A percentile compares a stretch with the other conserved stretches of the same genome.
These are phyloP conservation scores for Agaricales sp. DNA, from an alignment of 1,284 basidiomycete genomes.

Conservation along the genomic window DNA sequence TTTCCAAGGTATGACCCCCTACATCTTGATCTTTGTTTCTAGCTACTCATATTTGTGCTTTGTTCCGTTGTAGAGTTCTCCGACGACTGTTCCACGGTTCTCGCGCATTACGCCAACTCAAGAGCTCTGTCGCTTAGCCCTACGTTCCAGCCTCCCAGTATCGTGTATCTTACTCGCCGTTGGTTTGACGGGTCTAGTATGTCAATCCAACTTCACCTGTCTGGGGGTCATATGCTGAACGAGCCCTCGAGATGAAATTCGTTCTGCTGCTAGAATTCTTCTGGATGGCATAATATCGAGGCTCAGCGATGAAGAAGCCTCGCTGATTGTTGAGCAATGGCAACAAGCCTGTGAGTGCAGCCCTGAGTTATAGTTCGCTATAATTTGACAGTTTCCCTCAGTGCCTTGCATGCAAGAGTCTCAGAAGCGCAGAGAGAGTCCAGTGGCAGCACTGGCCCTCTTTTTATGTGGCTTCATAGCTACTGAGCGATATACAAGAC, in stretches of 20 bases:
- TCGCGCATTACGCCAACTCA: neutral
- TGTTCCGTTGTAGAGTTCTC: neutral
- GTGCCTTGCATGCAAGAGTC: conserved; percentile 63
- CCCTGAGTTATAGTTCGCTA: neutral
- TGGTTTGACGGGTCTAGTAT: conserved; percentile 70
- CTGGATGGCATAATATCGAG: conserved; percentile 66
- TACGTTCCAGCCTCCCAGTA: conserved; percentile 52
- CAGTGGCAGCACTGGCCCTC: conserved; percentile 54
- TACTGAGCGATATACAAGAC: conserved; percentile 67
- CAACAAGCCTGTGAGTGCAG: conserved; percentile 48
- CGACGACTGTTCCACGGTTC: neutral
- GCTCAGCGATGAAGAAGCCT: conserved; percentile 58
- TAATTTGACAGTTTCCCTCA: conserved; percentile 19
- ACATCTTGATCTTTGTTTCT: conserved; percentile 7
- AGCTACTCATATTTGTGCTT: neutral
- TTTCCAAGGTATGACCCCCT: conserved; percentile 44
- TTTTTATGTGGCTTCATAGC: conserved; percentile 81
- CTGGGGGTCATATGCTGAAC: conserved; percentile 5
- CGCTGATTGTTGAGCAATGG: conserved; percentile 54
- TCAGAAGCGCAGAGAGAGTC: conserved; percentile 36
- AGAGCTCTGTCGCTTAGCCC: conserved; percentile 30
- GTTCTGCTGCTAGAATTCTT: conserved; percentile 62
- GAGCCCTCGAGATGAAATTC: conserved; percentile 48
- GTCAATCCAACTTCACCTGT: conserved; percentile 14
- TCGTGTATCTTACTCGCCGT: conserved; percentile 60